These are phyloP conservation scores for Exophiala mesophila DNA, from an alignment of 2,329 filamentous ascomycete genomes.

Conservation along the genomic window DNA sequence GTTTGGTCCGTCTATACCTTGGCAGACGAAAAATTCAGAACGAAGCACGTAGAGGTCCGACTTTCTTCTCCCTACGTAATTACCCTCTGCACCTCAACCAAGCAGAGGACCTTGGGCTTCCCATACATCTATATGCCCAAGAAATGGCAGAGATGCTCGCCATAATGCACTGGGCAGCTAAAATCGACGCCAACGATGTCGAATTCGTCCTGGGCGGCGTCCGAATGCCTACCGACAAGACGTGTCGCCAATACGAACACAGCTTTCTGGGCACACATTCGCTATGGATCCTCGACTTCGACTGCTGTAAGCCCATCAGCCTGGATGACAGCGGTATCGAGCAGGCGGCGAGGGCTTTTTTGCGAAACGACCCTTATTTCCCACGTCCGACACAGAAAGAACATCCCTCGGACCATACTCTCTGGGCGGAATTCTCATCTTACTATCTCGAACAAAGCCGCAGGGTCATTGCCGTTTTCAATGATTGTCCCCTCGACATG, in stretches of 20 bases:
- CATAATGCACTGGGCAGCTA: conserved; percentile 46
- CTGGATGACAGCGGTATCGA: conserved; percentile 41
- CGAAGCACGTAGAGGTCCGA: conserved; percentile 18
- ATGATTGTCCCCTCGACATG: conserved; percentile 1
- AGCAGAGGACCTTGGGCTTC: conserved; percentile 41
- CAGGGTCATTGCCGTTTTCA: background rate
- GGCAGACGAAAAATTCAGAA: conserved; percentile 33
- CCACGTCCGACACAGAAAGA: conserved; percentile 8
- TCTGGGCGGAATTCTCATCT: conserved; percentile 9
- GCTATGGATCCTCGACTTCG: conserved; percentile 49
- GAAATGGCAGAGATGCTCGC: conserved; percentile 50
- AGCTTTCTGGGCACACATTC: conserved; percentile 27
- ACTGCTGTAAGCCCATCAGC: conserved; percentile 35
- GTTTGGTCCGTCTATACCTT: conserved; percentile 48
- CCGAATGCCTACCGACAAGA: conserved; percentile 3
- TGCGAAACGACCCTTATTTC: conserved; percentile 50
- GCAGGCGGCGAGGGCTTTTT: conserved; percentile 43
- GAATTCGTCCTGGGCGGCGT: conserved; percentile 49
- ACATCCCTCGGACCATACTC: conserved; percentile 15
- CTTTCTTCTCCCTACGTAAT: conserved; percentile 43
- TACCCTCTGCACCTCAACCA: conserved; percentile 48
- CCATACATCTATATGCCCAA: conserved; percentile 34
- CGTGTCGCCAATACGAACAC: conserved; percentile 2
- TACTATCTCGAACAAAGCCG: conserved; percentile 14
- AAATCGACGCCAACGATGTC: conserved; percentile 50